phyloP scores from a whole-genome alignment of 768 basidiomycete species.

The Boletus pseudopeckii region DNA sequence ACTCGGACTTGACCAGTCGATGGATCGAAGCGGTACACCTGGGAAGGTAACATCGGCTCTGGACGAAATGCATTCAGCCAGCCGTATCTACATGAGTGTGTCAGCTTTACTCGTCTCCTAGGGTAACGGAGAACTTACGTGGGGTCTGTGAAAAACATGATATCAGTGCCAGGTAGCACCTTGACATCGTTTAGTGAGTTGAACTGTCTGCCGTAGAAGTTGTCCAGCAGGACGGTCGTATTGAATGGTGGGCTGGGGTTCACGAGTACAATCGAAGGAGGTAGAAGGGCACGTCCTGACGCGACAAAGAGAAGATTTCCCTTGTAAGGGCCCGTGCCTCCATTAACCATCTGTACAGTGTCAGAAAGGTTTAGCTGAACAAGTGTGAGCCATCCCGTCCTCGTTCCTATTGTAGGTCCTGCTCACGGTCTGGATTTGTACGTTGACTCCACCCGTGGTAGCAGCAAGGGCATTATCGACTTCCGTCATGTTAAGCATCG shows the following conservation, averaged over 20 bases:
- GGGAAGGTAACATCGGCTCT: conserved; percentile 43
- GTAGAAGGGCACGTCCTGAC: conserved; percentile 60
- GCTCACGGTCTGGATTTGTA: conserved; percentile 44
- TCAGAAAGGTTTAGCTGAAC: conserved; percentile 55
- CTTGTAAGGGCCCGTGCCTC: conserved; percentile 60
- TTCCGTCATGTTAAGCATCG: conserved; percentile 58
- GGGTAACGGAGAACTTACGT: conserved; percentile 39
- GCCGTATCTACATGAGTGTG: conserved; percentile 48
- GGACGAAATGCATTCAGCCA: conserved; percentile 66
- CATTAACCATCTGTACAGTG: conserved; percentile 66
- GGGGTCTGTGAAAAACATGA: conserved; percentile 73
- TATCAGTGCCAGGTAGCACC: conserved; percentile 61
- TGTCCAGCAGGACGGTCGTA: conserved; percentile 66
- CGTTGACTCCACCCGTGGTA: conserved; percentile 2
- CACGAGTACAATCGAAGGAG: conserved; percentile 62
- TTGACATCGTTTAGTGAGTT: conserved; percentile 81
- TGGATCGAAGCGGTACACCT: conserved; percentile 17
- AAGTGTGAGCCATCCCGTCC: conserved; percentile 1
- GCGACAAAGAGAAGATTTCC: conserved; percentile 58
- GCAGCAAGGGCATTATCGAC: conserved; percentile 45
- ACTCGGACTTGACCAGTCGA: not conserved
- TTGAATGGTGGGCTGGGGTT: conserved; percentile 65
- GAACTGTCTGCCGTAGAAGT: conserved; percentile 77
- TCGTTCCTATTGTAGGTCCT: not conserved
- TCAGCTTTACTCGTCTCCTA: not conserved